These are phyloP conservation scores for Eucalyptus cloeziana DNA, from an alignment of 345 rosid species.

Conservation along the genomic window DNA sequence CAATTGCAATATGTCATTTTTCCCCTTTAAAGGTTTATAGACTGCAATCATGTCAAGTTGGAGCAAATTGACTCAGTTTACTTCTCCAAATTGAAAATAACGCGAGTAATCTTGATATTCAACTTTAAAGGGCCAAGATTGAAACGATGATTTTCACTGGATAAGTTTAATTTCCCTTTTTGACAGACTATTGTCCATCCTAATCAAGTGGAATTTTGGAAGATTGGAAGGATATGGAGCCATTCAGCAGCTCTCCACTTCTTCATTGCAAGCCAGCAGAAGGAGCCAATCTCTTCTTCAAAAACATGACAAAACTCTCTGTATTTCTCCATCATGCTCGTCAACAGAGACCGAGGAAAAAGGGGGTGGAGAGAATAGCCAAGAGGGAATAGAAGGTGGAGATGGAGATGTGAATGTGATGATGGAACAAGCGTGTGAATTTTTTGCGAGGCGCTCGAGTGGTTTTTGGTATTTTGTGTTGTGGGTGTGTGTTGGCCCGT, in stretches of 20 bases:
- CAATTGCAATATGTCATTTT: not conserved
- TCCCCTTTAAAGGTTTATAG: not conserved
- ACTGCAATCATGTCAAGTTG: not conserved
- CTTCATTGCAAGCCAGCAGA: not conserved
- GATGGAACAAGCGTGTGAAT: not conserved
- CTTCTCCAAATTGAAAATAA: not conserved
- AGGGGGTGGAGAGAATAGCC: not conserved
- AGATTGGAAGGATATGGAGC: not conserved
- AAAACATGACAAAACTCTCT: not conserved
- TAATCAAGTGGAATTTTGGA: not conserved
- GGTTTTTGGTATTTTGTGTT: conserved; percentile 3
- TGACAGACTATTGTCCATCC: not conserved
- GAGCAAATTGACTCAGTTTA: not conserved
- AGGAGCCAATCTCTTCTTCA: not conserved
- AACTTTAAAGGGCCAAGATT: not conserved
- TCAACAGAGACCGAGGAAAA: not conserved
- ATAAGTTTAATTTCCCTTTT: not conserved
- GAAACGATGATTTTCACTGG: not conserved
- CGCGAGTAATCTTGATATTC: not conserved
- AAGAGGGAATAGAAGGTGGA: not conserved
- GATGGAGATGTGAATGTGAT: not conserved
- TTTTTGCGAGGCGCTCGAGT: conserved; percentile 1
- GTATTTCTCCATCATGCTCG: not conserved
- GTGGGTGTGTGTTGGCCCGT: conserved; percentile 65
- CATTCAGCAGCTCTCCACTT: not conserved